Percentiles rank a stretch among this genome's conserved stretches.
Evolutionary conservation across 129 eudicot genomes (phyloP).

Genomic region (Pittosporum tobira): DNA sequence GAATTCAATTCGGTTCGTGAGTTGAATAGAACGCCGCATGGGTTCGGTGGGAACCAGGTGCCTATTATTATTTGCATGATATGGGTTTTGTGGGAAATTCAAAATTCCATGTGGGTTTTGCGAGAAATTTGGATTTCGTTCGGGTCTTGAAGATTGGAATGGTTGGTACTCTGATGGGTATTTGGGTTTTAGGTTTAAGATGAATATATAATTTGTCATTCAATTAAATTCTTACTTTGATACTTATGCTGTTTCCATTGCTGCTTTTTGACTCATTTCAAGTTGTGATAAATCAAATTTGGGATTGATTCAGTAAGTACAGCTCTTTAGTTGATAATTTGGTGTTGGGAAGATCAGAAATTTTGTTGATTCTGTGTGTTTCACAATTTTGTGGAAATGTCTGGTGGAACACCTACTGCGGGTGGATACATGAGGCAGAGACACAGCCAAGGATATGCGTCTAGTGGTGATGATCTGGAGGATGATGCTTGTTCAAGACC

Average conservation of each 20-base stretch:
- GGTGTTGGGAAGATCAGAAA: constrained; percentile 16
- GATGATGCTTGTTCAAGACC: constrained; percentile 83
- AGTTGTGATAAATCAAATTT: constrained; percentile 9
- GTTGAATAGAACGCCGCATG: background rate
- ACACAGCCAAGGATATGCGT: constrained; percentile 81
- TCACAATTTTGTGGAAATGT: constrained; percentile 25
- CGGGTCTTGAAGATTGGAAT: constrained; percentile 29
- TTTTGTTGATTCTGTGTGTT: background rate
- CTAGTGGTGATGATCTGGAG: constrained; percentile 86
- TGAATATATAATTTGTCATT: constrained; percentile 2
- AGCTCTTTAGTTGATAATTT: background rate
- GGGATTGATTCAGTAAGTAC: background rate
- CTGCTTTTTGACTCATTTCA: background rate
- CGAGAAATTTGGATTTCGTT: constrained; percentile 16
- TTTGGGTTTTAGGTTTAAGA: constrained; percentile 14
- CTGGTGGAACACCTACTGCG: constrained; percentile 80
- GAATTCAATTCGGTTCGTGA: constrained; percentile 10
- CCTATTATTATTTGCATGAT: constrained; percentile 16
- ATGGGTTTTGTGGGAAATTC: constrained; percentile 24
- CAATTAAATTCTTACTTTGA: background rate
- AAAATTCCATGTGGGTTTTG: constrained; percentile 21
- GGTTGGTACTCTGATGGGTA: constrained; percentile 20
- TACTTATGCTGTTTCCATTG: constrained; percentile 18
- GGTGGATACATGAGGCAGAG: constrained; percentile 78
- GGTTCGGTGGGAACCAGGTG: background rate